Percentiles rank a stretch among this genome's conserved stretches.
Evolutionary conservation across 352 stramenopile genomes (phyloP).

Genomic region (Pythium vanterpoolii): DNA sequence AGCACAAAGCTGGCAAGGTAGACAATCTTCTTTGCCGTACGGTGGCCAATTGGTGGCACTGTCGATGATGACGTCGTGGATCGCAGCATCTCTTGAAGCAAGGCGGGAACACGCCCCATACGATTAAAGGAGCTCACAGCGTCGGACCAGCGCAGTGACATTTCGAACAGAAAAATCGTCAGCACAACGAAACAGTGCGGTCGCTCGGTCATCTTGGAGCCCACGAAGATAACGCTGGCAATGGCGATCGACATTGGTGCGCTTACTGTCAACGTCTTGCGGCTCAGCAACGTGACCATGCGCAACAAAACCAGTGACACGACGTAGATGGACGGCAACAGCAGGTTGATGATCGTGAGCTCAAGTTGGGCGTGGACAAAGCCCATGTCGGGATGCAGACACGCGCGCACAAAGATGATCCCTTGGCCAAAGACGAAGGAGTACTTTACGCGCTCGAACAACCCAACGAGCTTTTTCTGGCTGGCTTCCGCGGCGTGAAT

Average conservation of each 20-base stretch:
- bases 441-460: conserved; percentile 82
- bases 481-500: conserved; percentile 53
- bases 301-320: conserved; percentile 77
- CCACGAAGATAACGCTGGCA: conserved; percentile 48
- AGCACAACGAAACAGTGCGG: conserved; percentile 75
- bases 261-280: conserved; percentile 41
- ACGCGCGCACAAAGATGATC: conserved; percentile 78
- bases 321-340: conserved; percentile 85
- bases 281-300: conserved; percentile 59
- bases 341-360: conserved; percentile 86
- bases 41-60: conserved; percentile 48
- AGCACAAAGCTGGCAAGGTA: conserved; percentile 59
- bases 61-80: conserved; percentile 40
- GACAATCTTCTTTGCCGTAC: conserved; percentile 59
- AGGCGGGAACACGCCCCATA: conserved; percentile 37
- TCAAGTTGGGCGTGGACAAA: conserved; percentile 87
- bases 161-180: conserved; percentile 73
- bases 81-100: conserved; percentile 66
- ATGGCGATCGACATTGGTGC: conserved; percentile 50
- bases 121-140: conserved; percentile 43
- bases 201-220: conserved; percentile 78
- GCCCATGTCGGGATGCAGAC: conserved; percentile 77
- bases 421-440: conserved; percentile 75
- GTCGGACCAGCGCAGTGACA: conserved; percentile 52
- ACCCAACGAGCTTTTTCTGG: conserved; percentile 55